Percentiles rank a stretch among this genome's conserved stretches.
Evolutionary conservation across 2,329 filamentous ascomycete species (phyloP).

Genomic region (Pseudocercospora macadamiae): DNA sequence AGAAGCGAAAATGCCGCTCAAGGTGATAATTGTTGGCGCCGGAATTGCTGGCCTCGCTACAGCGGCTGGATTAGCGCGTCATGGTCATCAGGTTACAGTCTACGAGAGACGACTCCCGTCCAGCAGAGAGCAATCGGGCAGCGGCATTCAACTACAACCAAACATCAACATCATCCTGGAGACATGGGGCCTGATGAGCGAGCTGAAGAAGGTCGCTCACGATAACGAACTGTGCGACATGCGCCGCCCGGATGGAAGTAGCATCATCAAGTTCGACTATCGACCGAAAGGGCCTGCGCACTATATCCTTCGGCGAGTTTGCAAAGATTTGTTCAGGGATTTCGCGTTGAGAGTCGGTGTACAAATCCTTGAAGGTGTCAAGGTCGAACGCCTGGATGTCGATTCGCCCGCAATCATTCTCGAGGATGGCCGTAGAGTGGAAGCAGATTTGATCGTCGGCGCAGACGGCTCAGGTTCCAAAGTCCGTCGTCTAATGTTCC

Average conservation of each 20-base stretch:
- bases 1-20: slow-evolving; percentile 1
- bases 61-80: slow-evolving; percentile 6
- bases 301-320: background rate
- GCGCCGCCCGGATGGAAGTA: background rate
- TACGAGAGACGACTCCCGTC: slow-evolving; percentile 4
- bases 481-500: slow-evolving; percentile 9
- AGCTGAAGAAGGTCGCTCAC: slow-evolving; percentile 8
- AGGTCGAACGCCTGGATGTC: background rate
- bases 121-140: background rate
- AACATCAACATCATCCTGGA: slow-evolving; percentile 15
- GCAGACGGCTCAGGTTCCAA: slow-evolving; percentile 12
- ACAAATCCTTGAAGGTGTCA: background rate
- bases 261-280: background rate
- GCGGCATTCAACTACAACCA: slow-evolving; percentile 16
- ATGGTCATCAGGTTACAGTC: slow-evolving; percentile 16
- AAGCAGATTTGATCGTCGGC: slow-evolving; percentile 11
- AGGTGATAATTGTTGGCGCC: slow-evolving; percentile 12
- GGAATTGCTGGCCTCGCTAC: slow-evolving; percentile 13
- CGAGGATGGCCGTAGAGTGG: background rate
- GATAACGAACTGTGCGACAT: slow-evolving; percentile 10
- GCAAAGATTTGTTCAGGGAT: slow-evolving; percentile 1
- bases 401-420: background rate
- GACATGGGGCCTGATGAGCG: slow-evolving; percentile 9
- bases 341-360: background rate
- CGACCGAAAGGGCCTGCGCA: background rate